Conservation (phyloP, 305 asterid species). For the Fraxinus latifolia region DNA sequence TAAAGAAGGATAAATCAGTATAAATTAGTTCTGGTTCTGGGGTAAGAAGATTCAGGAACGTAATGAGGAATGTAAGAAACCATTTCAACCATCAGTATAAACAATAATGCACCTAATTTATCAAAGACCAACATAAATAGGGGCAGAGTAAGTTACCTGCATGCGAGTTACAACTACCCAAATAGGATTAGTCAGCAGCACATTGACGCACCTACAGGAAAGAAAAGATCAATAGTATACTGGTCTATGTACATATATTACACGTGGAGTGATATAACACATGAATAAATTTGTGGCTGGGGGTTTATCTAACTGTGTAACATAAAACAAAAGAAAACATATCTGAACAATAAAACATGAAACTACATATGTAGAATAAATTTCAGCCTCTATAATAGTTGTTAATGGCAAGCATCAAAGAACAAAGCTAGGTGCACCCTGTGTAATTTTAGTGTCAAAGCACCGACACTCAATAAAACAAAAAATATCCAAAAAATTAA, state of each 20-base stretch:
- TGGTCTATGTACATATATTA: slow-evolving; percentile 15
- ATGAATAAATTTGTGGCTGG: background rate
- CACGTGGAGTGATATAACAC: background rate
- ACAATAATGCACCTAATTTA: background rate
- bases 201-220: slow-evolving; percentile 75
- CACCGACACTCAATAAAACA: background rate
- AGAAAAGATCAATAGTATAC: slow-evolving; percentile 23
- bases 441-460: background rate
- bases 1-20: background rate
- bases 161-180: slow-evolving; percentile 87
- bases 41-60: background rate
- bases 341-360: background rate
- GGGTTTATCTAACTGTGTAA: background rate
- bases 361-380: background rate
- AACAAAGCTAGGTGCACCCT: background rate
- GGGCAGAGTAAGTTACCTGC: slow-evolving; percentile 54
- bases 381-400: background rate
- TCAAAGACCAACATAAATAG: slow-evolving; percentile 7
- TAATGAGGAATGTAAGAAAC: background rate
- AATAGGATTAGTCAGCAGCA: slow-evolving; percentile 79
- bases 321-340: background rate
- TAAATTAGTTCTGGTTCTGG: background rate
- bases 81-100: slow-evolving; percentile 5
- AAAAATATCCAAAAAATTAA: background rate
- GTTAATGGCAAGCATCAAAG: background rate